Evolutionary conservation across 192 early-diverging fungal genomes (phyloP).

Genomic region (Bifiguratus adelaidae): DNA sequence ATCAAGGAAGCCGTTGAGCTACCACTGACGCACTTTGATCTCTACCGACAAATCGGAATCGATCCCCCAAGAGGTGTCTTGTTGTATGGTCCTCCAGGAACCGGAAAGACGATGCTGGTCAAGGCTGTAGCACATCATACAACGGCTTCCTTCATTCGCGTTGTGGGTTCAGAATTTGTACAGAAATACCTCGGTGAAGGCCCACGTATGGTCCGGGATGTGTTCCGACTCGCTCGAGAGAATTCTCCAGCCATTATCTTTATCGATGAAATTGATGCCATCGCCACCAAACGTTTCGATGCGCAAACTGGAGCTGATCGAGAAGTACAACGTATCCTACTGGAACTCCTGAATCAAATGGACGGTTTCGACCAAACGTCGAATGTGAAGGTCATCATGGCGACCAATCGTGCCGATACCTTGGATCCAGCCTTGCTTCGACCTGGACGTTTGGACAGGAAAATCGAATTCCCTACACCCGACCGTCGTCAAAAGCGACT

Average conservation of each 20-base stretch:
- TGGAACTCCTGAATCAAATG: slow-evolving; percentile 98
- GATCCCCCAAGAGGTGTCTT: slow-evolving; percentile 98
- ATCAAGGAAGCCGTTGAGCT: slow-evolving; percentile 95
- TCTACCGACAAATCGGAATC: slow-evolving; percentile 98
- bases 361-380: slow-evolving; percentile 98
- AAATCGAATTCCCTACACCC: slow-evolving; percentile 98
- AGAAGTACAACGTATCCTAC: slow-evolving; percentile 95
- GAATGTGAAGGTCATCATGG: slow-evolving; percentile 99
- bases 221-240: slow-evolving; percentile 92
- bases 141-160: slow-evolving; percentile 91
- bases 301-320: slow-evolving; percentile 97
- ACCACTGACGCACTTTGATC: slow-evolving; percentile 95
- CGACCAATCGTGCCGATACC: slow-evolving; percentile 95
- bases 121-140: slow-evolving; percentile 99
- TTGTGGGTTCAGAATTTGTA: slow-evolving; percentile 96
- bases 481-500: slow-evolving; percentile 95
- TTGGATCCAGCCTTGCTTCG: slow-evolving; percentile 94
- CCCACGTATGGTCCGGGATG: slow-evolving; percentile 94
- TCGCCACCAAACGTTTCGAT: slow-evolving; percentile 97
- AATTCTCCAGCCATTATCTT: slow-evolving; percentile 98
- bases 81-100: slow-evolving; percentile 97
- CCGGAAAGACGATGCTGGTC: slow-evolving; percentile 97
- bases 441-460: slow-evolving; percentile 94
- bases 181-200: slow-evolving; percentile 99
- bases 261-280: slow-evolving; percentile 98